Base-by-base conservation (phyloP, 495 filamentous ascomycete genomes). In the Penicillium robsamsonii region DNA sequence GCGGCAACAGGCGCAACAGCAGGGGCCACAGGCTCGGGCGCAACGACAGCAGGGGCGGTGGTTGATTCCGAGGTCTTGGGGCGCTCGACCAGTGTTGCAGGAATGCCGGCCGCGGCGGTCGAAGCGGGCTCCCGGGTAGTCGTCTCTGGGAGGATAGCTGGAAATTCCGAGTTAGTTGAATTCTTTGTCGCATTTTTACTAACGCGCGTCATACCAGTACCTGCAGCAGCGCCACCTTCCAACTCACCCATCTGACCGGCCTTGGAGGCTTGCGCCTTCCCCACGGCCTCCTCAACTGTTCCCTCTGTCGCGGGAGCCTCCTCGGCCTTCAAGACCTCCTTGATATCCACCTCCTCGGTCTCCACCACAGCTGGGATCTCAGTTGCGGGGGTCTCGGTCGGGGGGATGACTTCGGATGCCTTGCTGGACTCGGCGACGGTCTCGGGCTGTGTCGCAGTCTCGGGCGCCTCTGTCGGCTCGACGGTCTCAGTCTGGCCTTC, bases 211-310 rank as follows among this genome's bases (percentile, higher is more conserved):
- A 47, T 62, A 62, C 58, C 53, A 55, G 59, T 65, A 55, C 53
- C 60, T 46, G 65, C 57, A 1, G 30, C 50, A 52, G 60, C 56
- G 22, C 49, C 58, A 42, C 22, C 53, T 25, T 65, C 63, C 45
- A 64, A 20, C 13, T 60, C 25, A 35, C 58, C 49, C 20, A 61
- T 17, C 41, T 65, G 56, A 18, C 64, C 67, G 13, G 53, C 53
- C 61, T 67, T 61, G 42, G 67, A 64, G 20, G 62, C 60, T 44
- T 68, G 64, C 45, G 54, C 66, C 61, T 74, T 72, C 41, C 69
- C 63, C 18, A 64, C 63, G 9, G 64, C 42, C 25, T 62, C 65
- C 27, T 68, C 50, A 20, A 65, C 41, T 27, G 56, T 48, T 9
- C 48, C 50, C 49, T 64, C 67, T 31, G 64, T 65, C 15, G 52